A percentile compares a stretch with the other conserved stretches of the same genome.
Evolutionary conservation across 345 rosid species (phyloP).

Genomic region (Arabidopsis arenosa): DNA sequence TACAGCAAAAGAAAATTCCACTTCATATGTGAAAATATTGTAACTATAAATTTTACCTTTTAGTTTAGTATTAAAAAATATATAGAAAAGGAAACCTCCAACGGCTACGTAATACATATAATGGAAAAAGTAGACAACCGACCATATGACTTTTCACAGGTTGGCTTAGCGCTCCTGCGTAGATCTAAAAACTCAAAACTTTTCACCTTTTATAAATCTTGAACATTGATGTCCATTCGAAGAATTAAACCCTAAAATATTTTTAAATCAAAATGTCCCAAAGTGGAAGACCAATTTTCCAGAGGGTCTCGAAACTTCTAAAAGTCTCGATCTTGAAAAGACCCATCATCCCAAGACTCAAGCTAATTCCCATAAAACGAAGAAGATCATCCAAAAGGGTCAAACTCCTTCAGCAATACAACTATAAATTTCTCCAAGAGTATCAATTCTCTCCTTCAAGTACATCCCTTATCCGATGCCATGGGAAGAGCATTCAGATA

Average conservation of each 20-base stretch:
- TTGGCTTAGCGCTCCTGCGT: constrained; percentile 36
- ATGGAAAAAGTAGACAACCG: constrained; percentile 36
- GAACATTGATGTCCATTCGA: not conserved
- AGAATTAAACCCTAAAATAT: not conserved
- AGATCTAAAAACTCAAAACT: constrained; percentile 13
- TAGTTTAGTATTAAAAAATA: not conserved
- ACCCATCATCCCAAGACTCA: constrained; percentile 48
- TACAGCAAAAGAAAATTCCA: not conserved
- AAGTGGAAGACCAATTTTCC: constrained; percentile 42
- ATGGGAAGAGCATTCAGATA: constrained; percentile 19
- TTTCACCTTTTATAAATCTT: constrained; percentile 19
- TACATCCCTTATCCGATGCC: constrained; percentile 42
- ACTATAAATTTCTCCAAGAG: constrained; percentile 49
- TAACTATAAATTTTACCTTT: not conserved
- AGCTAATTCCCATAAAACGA: constrained; percentile 43
- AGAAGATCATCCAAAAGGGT: constrained; percentile 45
- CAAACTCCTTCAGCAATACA: constrained; percentile 44
- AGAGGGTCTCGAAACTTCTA: constrained; percentile 48
- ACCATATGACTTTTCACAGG: constrained; percentile 40
- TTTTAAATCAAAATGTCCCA: constrained; percentile 26
- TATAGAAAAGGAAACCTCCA: constrained; percentile 19
- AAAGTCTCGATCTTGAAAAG: constrained; percentile 52
- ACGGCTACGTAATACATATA: constrained; percentile 36
- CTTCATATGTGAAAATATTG: not conserved
- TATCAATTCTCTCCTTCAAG: constrained; percentile 62